Conservation (phyloP, 805 yeast genomes). For the Hanseniaspora mollemarum region DNA sequence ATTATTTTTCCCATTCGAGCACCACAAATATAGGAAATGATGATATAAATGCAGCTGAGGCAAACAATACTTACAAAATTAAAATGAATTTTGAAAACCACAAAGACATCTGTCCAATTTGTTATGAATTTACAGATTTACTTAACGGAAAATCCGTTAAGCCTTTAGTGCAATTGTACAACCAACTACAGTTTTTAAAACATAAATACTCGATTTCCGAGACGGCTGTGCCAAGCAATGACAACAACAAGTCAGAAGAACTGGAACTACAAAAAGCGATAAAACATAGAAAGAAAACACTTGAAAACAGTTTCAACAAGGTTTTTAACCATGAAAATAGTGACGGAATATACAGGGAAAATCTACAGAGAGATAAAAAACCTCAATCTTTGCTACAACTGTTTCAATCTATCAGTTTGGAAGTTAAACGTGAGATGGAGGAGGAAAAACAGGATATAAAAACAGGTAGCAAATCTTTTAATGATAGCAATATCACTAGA, state of each 20-base stretch:
- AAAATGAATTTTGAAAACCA: conserved; percentile 9
- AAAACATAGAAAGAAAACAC: conserved; percentile 7
- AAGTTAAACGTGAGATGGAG: neutral
- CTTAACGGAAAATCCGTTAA: conserved; percentile 28
- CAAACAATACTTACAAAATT: conserved; percentile 17
- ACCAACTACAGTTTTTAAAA: conserved; percentile 20
- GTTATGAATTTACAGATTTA: conserved; percentile 22
- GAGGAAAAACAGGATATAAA: neutral
- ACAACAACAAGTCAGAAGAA: conserved; percentile 5
- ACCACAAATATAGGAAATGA: neutral
- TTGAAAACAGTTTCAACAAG: neutral
- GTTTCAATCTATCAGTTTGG: conserved; percentile 9
- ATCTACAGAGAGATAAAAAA: neutral
- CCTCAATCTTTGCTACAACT: conserved; percentile 4
- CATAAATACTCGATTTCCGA: neutral
- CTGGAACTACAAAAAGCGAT: conserved; percentile 17
- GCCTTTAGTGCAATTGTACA: conserved; percentile 28
- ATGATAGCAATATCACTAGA: neutral
- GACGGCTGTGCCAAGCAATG: conserved; percentile 1
- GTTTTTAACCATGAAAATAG: neutral
- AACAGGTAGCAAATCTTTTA: neutral
- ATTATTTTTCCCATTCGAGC: conserved; percentile 19
- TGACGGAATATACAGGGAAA: neutral
- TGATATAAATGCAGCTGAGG: neutral
- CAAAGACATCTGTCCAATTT: conserved; percentile 31